Evolutionary conservation across 2,329 filamentous ascomycete species (phyloP).

Genomic region (Colletotrichum destructivum): DNA sequence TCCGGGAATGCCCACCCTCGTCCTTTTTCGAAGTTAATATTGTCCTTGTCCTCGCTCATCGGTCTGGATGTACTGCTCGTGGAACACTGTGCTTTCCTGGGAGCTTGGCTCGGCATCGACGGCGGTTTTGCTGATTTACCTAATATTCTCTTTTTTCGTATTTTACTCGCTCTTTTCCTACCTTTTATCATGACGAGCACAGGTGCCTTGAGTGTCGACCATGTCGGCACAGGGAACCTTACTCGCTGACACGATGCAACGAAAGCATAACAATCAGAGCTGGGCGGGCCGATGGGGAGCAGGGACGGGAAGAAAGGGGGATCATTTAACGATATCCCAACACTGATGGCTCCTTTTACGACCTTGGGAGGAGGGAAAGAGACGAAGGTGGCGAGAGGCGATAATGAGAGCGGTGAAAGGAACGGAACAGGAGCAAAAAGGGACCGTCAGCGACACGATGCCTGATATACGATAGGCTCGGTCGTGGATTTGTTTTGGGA

Average conservation of each 20-base stretch:
- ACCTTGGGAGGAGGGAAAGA: conserved; percentile 6
- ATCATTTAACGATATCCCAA: conserved; percentile 38
- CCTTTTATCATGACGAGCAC: not conserved
- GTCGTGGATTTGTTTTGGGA: not conserved
- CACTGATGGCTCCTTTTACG: conserved; percentile 38
- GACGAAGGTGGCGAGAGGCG: conserved; percentile 4
- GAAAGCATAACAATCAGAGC: conserved; percentile 41
- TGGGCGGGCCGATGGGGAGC: not conserved
- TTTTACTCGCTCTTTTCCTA: conserved; percentile 10
- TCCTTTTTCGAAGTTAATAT: conserved; percentile 19
- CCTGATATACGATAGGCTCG: conserved; percentile 31
- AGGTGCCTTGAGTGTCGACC: not conserved
- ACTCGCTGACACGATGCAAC: conserved; percentile 35
- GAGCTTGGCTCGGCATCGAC: conserved; percentile 15
- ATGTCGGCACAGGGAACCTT: not conserved
- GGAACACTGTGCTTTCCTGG: not conserved
- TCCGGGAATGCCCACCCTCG: conserved; percentile 2
- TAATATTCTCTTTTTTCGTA: conserved; percentile 27
- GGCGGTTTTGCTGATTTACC: conserved; percentile 19
- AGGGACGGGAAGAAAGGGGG: not conserved
- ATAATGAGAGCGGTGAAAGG: conserved; percentile 28
- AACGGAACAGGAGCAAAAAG: not conserved
- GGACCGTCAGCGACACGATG: not conserved
- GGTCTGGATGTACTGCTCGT: not conserved
- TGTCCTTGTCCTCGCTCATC: not conserved